Conservation (phyloP, 441 rosid species). For the Brassica balearica region DNA sequence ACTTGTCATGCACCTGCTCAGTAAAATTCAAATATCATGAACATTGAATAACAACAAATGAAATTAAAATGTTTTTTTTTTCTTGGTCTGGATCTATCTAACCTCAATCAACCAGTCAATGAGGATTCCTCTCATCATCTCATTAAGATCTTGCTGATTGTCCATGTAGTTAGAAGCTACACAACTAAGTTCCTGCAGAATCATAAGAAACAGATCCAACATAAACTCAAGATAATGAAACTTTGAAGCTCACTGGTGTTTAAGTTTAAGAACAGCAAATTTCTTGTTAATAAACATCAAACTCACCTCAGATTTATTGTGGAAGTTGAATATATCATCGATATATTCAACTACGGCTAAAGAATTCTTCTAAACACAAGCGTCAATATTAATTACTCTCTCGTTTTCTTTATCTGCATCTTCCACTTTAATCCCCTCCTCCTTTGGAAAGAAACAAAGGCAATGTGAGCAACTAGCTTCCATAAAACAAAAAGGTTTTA, state of each 20-base stretch:
- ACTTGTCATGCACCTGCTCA: slow-evolving; percentile 92
- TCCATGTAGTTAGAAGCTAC: slow-evolving; percentile 75
- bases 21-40: background rate
- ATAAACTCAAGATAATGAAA: slow-evolving; percentile 5
- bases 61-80: background rate
- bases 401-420: slow-evolving; percentile 49
- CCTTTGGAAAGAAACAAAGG: slow-evolving; percentile 27
- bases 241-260: background rate
- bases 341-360: slow-evolving; percentile 84
- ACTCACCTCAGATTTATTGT: slow-evolving; percentile 40
- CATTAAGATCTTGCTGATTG: slow-evolving; percentile 78
- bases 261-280: background rate
- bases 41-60: slow-evolving; percentile 2
- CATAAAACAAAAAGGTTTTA: background rate
- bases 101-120: slow-evolving; percentile 98
- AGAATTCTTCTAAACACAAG: slow-evolving; percentile 62
- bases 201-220: slow-evolving; percentile 10
- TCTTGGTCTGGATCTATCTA: background rate
- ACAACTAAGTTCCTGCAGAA: slow-evolving; percentile 61
- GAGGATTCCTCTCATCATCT: slow-evolving; percentile 91
- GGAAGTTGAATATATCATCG: slow-evolving; percentile 61
- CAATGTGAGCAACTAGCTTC: slow-evolving; percentile 12
- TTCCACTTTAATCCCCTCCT: slow-evolving; percentile 82
- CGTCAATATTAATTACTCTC: slow-evolving; percentile 63
- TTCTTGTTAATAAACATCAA: background rate